These are phyloP conservation scores for Malus hybrid DNA, from an alignment of 331 rosid genomes.

Conservation along the genomic window DNA sequence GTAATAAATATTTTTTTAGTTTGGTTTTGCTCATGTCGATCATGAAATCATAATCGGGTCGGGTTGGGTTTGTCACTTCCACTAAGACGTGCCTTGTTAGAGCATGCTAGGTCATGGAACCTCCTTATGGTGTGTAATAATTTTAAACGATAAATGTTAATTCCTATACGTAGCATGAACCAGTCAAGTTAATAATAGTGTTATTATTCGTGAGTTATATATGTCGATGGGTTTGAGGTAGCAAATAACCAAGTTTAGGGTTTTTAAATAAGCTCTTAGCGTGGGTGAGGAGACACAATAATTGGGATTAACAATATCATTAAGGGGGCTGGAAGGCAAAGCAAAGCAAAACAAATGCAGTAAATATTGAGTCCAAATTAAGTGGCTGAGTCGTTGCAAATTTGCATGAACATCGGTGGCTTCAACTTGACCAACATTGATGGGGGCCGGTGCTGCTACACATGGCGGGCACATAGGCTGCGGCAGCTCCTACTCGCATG, in stretches of 20 bases:
- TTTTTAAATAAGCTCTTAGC: not conserved
- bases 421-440: not conserved
- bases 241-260: not conserved
- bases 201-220: not conserved
- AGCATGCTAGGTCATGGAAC: not conserved
- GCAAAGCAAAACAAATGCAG: not conserved
- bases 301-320: not conserved
- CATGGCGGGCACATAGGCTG: slow-evolving; percentile 39
- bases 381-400: not conserved
- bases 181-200: not conserved
- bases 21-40: no score
- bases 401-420: not conserved
- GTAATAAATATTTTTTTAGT: no score
- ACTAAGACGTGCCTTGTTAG: not conserved
- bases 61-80: not conserved
- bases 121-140: not conserved
- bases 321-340: not conserved
- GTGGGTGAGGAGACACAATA: not conserved
- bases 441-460: slow-evolving; percentile 21
- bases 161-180: not conserved
- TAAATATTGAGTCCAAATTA: not conserved
- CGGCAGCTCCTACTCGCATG: slow-evolving; percentile 32
- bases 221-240: slow-evolving; percentile 5
- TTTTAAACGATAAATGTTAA: not conserved
- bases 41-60: not conserved